Conservation (phyloP, 2,329 filamentous ascomycete genomes). For the Colletotrichum noveboracense region DNA sequence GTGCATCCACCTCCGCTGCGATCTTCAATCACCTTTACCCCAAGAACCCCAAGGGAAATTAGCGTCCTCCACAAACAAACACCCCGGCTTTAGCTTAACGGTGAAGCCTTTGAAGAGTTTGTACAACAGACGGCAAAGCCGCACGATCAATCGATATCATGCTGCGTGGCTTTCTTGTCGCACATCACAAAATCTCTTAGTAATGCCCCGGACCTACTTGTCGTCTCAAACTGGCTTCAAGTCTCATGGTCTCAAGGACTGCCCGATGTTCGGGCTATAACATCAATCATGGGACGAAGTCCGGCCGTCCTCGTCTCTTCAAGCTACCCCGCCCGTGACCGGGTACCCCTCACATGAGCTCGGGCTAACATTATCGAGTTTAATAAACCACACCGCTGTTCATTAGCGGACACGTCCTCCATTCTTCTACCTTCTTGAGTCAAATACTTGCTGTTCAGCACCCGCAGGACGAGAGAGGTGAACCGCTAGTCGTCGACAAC, state of each 20-base stretch:
- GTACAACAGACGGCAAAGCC: accelerated
- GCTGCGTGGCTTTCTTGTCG: background rate
- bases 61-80: background rate
- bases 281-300: background rate
- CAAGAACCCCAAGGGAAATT: background rate
- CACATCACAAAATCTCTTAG: background rate
- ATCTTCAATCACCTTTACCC: background rate
- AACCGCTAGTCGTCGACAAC: background rate
- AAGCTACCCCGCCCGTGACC: background rate
- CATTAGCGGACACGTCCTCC: background rate
- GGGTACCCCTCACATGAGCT: background rate
- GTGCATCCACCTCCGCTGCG: background rate
- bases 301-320: background rate
- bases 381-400: background rate
- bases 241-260: background rate
- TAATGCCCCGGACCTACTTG: background rate
- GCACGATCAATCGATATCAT: background rate
- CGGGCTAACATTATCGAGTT: background rate
- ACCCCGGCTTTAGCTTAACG: background rate
- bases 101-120: background rate
- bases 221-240: background rate
- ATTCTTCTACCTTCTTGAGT: background rate
- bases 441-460: background rate
- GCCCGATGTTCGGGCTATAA: background rate
- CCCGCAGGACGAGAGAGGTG: background rate